These are phyloP conservation scores for Epithele typhae DNA, from an alignment of 768 basidiomycete species.

Conservation along the genomic window DNA sequence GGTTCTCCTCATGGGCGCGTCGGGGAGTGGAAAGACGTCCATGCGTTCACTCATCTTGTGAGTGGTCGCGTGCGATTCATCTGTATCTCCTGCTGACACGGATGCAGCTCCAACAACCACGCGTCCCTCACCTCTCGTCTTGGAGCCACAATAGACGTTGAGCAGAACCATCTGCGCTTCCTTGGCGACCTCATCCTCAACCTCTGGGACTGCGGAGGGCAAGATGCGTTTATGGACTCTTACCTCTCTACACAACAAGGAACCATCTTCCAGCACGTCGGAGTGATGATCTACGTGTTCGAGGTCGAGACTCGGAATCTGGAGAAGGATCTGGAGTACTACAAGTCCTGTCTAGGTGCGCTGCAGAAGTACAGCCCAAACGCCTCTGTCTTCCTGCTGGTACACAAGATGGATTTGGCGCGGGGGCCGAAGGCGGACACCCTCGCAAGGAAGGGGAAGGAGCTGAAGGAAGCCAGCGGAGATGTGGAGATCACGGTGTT, in stretches of 20 bases:
- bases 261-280: conserved; percentile 96
- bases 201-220: conserved; percentile 98
- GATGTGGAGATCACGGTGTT: conserved; percentile 66
- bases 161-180: conserved; percentile 96
- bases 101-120: conserved; percentile 84
- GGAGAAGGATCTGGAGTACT: conserved; percentile 86
- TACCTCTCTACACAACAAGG: conserved; percentile 88
- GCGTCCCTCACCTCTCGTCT: conserved; percentile 88
- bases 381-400: conserved; percentile 81
- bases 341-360: conserved; percentile 85
- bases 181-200: conserved; percentile 94
- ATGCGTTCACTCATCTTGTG: conserved; percentile 99
- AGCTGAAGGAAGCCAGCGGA: conserved; percentile 66
- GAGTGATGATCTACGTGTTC: conserved; percentile 97
- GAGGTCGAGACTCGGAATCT: conserved; percentile 88
- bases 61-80: conserved; percentile 29
- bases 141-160: conserved; percentile 96
- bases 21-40: conserved; percentile 91
- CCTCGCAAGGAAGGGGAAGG: conserved; percentile 70
- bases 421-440: conserved; percentile 52
- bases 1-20: conserved; percentile 98
- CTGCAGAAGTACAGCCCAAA: conserved; percentile 74
- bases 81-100: not conserved
- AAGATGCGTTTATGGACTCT: conserved; percentile 96
- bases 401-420: conserved; percentile 98